These are phyloP conservation scores for Penicillium pancosmium DNA, from an alignment of 495 filamentous ascomycete genomes.

Conservation along the genomic window DNA sequence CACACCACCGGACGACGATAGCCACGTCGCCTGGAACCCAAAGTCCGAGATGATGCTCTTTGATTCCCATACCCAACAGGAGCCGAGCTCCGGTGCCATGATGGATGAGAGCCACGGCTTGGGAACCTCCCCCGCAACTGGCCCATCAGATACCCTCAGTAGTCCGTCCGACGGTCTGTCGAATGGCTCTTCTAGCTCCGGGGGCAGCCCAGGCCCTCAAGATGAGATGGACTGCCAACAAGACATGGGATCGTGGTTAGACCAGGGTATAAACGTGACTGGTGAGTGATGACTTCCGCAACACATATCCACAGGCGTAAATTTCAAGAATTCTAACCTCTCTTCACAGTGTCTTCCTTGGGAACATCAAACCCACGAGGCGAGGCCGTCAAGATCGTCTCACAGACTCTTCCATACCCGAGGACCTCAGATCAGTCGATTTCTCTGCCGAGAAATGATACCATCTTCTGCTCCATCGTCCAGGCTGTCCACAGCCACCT, in stretches of 20 bases:
- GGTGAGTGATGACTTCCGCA: conserved; percentile 34
- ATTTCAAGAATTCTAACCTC: conserved; percentile 9
- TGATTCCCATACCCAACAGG: conserved; percentile 32
- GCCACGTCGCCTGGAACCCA: conserved; percentile 43
- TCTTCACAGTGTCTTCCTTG: conserved; percentile 39
- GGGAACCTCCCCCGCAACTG: conserved; percentile 31
- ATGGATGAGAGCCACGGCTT: conserved; percentile 43
- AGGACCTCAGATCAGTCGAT: conserved; percentile 49
- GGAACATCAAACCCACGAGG: conserved; percentile 37
- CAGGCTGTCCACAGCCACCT: conserved; percentile 55
- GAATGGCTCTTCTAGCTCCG: conserved; percentile 41
- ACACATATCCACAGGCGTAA: not conserved
- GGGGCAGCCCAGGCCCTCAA: conserved; percentile 38
- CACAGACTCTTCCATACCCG: conserved; percentile 65
- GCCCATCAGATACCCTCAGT: conserved; percentile 32
- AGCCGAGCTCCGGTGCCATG: conserved; percentile 36
- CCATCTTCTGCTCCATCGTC: conserved; percentile 53
- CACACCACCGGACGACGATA: conserved; percentile 50
- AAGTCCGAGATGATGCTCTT: conserved; percentile 39
- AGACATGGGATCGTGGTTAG: conserved; percentile 43
- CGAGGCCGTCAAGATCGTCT: conserved; percentile 58
- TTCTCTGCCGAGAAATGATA: conserved; percentile 35
- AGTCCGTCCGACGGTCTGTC: conserved; percentile 41
- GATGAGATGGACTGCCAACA: conserved; percentile 46
- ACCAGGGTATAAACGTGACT: conserved; percentile 46